Evolutionary conservation across 345 rosid genomes (phyloP), one percentile per base, ranked within the genome.

Genomic region (Chamaenerion angustifolium): DNA sequence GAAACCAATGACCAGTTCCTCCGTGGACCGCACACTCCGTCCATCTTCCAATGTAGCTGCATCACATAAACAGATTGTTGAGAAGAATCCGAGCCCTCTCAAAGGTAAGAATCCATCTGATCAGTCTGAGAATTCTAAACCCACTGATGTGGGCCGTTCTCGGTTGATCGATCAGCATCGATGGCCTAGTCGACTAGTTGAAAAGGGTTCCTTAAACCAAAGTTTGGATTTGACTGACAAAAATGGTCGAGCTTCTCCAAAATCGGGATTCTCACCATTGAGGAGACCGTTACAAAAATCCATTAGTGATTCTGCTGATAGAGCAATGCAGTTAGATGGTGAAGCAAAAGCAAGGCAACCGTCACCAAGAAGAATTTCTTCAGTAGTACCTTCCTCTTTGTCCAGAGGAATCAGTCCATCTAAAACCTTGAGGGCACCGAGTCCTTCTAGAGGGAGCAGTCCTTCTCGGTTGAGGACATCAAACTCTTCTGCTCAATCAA

Each of bases 41-140:
- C 82, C 96, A 45, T 78, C 96, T 65, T 84, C 95, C 16, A 87
- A 87, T 80, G 78, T 76, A 52, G 74, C 78, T 78, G 78, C 74
- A 52, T 72, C 78, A 51, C 89, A 76, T 43, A 81, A 66, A 69
- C 88, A 78, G 67, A 58, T 60, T 48, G 93, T 86, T 12, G 98
- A 84, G 75, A 84, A 89, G 59, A 87, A 76, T 52, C 68, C 72
- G 62, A 92, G 81, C 71, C 96, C 96, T 40, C 68, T 84, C 44
- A 82, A 71, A 66, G 93, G 98, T 55, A 92, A 82, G 69, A 80
- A 67, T 65, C 73, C 76, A 17, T 75, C 83, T 58, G 86, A 83
- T 68, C 94, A 77, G 63, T 79, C 85, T 8, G 96, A 92, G 81
- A 92, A 92, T 69, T 82, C 96, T 35, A 92, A 80, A 72, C 98